A percentile compares a stretch with the other conserved stretches of the same genome.
Evolutionary conservation across 306 rosid genomes (phyloP).

Genomic region (Prosopis cineraria): DNA sequence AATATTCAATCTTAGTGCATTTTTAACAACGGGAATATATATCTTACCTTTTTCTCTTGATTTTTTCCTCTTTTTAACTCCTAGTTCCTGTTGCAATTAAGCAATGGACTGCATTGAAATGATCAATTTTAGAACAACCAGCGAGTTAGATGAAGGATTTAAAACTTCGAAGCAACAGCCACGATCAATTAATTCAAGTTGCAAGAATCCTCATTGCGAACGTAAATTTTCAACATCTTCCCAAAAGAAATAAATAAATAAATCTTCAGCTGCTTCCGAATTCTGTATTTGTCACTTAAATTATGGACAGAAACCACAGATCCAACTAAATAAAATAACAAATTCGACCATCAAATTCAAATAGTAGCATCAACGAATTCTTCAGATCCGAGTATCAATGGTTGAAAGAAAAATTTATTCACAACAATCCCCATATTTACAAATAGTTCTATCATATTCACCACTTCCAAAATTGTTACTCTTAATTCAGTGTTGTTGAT

Average conservation of each 20-base stretch:
- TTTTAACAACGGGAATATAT: no score
- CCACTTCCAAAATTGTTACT: not conserved
- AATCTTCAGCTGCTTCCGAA: not conserved
- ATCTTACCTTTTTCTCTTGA: no score
- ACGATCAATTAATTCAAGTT: not conserved
- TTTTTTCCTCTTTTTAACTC: no score
- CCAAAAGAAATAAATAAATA: no score
- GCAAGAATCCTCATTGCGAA: not conserved
- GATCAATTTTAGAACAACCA: not conserved
- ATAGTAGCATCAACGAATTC: not conserved
- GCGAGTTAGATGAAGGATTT: not conserved
- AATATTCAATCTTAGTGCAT: no score
- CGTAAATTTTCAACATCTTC: not conserved
- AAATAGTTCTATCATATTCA: not conserved
- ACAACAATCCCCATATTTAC: slow-evolving; percentile 13
- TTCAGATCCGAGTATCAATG: not conserved
- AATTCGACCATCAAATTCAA: not conserved
- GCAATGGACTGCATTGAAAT: not conserved
- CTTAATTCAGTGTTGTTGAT: not conserved
- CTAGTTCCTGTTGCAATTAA: no score
- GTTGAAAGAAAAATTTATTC: not conserved
- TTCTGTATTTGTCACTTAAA: no score
- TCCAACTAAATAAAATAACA: not conserved
- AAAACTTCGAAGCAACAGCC: not conserved
- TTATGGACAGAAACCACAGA: not conserved